Percentiles rank a stretch among this genome's conserved stretches.
Conservation (phyloP, 805 yeast species). For the Schwanniomyces occidentalis region DNA sequence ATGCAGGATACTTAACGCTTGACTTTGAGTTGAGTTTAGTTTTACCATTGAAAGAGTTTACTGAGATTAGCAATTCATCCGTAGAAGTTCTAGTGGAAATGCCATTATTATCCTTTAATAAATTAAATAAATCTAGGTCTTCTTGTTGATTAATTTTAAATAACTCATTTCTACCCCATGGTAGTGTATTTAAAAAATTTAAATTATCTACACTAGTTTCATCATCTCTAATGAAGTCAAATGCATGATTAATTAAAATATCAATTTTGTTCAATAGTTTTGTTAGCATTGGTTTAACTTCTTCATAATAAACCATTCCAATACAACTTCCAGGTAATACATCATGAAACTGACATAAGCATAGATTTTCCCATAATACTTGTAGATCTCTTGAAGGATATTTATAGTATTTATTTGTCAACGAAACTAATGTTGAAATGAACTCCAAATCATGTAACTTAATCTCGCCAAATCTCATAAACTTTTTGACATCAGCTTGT, state of each 20-base stretch:
- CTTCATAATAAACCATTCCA: conserved; percentile 81
- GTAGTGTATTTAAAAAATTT: conserved; percentile 52
- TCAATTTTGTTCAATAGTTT: conserved; percentile 55
- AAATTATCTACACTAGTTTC: conserved; percentile 2
- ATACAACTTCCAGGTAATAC: conserved; percentile 97
- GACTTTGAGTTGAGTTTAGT: conserved; percentile 15
- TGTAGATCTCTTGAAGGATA: conserved; percentile 75
- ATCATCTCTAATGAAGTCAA: conserved; percentile 39
- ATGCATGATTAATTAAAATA: conserved; percentile 51
- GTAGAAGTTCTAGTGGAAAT: conserved; percentile 4
- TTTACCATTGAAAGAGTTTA: conserved; percentile 18
- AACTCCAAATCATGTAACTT: conserved; percentile 84
- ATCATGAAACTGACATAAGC: conserved; percentile 94
- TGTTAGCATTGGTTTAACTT: conserved; percentile 77
- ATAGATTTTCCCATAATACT: conserved; percentile 81
- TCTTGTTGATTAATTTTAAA: conserved; percentile 31
- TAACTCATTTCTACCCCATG: conserved; percentile 61
- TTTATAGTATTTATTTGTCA: conserved; percentile 49
- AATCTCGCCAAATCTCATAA: conserved; percentile 75
- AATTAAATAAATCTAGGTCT: conserved; percentile 14
- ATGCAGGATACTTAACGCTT: conserved; percentile 47
- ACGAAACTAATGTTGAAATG: conserved; percentile 74
- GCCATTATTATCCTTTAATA: conserved; percentile 8
- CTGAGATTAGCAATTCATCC: conserved; percentile 18
- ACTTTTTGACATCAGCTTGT: conserved; percentile 81